Evolutionary conservation across 805 yeast genomes (phyloP), one percentile per base, ranked within the genome.

Genomic region (Scheffersomyces stipitis): DNA sequence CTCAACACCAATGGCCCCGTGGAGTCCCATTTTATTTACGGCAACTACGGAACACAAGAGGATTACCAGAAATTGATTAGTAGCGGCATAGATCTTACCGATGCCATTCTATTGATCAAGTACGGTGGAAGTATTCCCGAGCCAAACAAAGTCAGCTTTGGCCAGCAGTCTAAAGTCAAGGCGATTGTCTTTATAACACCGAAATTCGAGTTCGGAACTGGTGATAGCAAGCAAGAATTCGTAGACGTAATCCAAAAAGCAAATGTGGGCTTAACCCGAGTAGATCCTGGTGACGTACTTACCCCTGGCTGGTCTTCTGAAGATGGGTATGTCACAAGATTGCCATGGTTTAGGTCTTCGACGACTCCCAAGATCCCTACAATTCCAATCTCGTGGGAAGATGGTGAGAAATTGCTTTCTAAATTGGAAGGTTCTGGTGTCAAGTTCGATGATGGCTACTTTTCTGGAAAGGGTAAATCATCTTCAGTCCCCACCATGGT

Each of bases 301-400:
- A 73, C 85, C 3, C 95, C 96, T 0, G 96, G 95, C 2, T 80
- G 83, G 81, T 69, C 82, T 0, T 64, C 76, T 15, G 64, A 56
- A 15, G 63, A 63, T 27, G 66, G 64, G 15, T 57, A 59, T 37
- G 61, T 61, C 30, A 66, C 66, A 12, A 66, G 69, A 37, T 52
- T 66, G 13, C 62, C 59, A 10, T 64, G 79, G 63, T 58, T 66
- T 4, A 62, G 75, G 12, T 75, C 86, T 0, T 55, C 54, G 4
- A 66, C 76, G 27, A 67, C 86, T 2, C 85, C 95, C 1, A 72
- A 78, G 13, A 77, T 91, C 4, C 95, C 96, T 1, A 72, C 85
- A 5, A 66, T 86, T 0, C 90, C 96, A 0, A 64, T 89, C 6
- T 82, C 96, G 0, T 81, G 83, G 79, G 69, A 70, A 28, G 95